These are phyloP conservation scores for Prunus mira DNA, from an alignment of 306 rosid species.

Conservation along the genomic window DNA sequence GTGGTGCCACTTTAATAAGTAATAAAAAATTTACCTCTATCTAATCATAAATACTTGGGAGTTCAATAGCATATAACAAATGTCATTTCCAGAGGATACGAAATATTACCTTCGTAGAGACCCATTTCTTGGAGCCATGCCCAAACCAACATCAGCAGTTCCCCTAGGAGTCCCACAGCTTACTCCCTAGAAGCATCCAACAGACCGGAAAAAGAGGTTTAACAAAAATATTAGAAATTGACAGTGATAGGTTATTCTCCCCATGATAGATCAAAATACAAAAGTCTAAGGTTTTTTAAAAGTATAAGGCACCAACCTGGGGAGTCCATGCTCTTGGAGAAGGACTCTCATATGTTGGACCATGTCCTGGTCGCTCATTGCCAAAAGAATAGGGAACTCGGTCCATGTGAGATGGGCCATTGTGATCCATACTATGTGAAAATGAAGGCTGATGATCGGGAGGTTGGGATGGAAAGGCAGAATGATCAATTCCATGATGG, in stretches of 20 bases:
- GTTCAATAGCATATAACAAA: not conserved
- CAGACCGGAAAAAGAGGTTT: not conserved
- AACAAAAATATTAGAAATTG: not conserved
- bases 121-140: constrained; percentile 53
- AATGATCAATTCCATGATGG: constrained; percentile 63
- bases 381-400: constrained; percentile 64
- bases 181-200: constrained; percentile 47
- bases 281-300: constrained; percentile 4
- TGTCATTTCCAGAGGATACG: not conserved
- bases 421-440: constrained; percentile 46
- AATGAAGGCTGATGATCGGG: constrained; percentile 54
- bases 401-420: constrained; percentile 59
- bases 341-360: constrained; percentile 44
- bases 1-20: not conserved
- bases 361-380: constrained; percentile 38
- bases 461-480: constrained; percentile 47
- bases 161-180: constrained; percentile 51
- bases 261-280: not conserved
- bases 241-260: not conserved
- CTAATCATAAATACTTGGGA: not conserved
- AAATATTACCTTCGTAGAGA: constrained; percentile 51
- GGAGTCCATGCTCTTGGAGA: constrained; percentile 80
- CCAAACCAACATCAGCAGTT: constrained; percentile 42
- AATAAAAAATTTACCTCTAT: not conserved
- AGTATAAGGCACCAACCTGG: constrained; percentile 39